phyloP scores from a whole-genome alignment of 345 rosid species.

The Eucalyptus brandiana region DNA sequence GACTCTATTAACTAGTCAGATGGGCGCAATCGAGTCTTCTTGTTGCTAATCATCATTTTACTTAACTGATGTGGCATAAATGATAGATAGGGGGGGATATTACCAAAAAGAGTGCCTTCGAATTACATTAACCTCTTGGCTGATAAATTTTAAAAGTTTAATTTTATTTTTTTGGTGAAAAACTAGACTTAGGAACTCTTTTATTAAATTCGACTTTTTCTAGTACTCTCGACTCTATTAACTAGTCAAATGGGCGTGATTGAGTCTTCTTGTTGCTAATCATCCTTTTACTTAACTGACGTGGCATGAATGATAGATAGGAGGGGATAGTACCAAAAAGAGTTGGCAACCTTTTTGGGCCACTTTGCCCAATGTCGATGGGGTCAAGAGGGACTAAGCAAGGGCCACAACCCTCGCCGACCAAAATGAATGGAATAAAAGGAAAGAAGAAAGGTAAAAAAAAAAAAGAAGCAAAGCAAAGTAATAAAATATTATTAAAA shows the following conservation, averaged over 20 bases:
- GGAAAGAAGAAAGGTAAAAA: too few relatives aligned
- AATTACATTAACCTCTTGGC: too few relatives aligned
- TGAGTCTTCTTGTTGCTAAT: background rate
- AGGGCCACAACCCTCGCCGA: background rate
- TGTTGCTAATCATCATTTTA: background rate
- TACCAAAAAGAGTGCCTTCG: too few relatives aligned
- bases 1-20: background rate
- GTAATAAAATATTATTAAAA: too few relatives aligned
- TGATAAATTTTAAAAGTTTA: too few relatives aligned
- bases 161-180: background rate
- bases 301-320: background rate
- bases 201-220: background rate
- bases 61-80: too few relatives aligned
- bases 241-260: background rate
- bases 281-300: fast-evolving
- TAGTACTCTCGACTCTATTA: background rate
- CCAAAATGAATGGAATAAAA: background rate
- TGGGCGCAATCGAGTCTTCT: background rate
- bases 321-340: background rate
- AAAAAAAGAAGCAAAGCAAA: too few relatives aligned
- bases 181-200: background rate
- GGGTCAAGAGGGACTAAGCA: background rate
- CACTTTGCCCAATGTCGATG: background rate
- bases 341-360: background rate
- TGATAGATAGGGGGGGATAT: too few relatives aligned